Evolutionary conservation across 2,329 filamentous ascomycete genomes (phyloP), one percentile per base, ranked within the genome.

Genomic region (Immersiporthe knoxdaviesiana): DNA sequence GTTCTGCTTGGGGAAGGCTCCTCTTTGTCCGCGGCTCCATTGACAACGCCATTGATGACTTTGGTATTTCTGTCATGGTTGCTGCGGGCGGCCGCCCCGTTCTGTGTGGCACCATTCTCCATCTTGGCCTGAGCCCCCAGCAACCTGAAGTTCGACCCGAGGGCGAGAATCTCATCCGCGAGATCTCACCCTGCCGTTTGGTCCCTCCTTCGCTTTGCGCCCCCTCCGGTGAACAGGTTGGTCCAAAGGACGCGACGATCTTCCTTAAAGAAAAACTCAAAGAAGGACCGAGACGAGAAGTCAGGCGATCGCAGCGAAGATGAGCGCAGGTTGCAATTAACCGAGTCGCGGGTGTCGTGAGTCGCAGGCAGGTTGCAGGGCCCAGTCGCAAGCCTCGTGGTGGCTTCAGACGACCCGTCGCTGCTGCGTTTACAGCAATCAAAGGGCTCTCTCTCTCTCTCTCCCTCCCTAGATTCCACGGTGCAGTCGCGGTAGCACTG

Each of bases 1-100:
- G 75, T 76, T 71, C 81, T 82, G 47, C 80, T 78, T 18, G 74
- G 71, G 27, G 73, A 76, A 63, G 74, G 73, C 47, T 75, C 71
- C 68, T 69, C 70, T 74, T 76, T 73, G 66, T 73, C 74, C 54
- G 70, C 66, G 41, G 74, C 78, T 68, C 82, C 83, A 74, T 84
- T 83, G 72, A 80, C 72, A 72, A 80, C 73, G 56, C 81, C 83
- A 72, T 85, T 85, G 44, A 24, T 44, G 66, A 76, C 73, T 72
- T 78, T 78, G 60, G 75, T 69, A 72, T 84, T 81, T 82, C 84
- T 84, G 75, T 88, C 84, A 77, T 88, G 84, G 76, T 88, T 85
- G 74, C 83, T 84, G 76, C 82, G 84, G 75, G 81, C 80, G 73
- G 83, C 84, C 75, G 81, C 80, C 73, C 84, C 84, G 76, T 85